A percentile compares a stretch with the other conserved stretches of the same genome.
Conservation (phyloP, 768 basidiomycete species). For the Scleroderma bovista region DNA sequence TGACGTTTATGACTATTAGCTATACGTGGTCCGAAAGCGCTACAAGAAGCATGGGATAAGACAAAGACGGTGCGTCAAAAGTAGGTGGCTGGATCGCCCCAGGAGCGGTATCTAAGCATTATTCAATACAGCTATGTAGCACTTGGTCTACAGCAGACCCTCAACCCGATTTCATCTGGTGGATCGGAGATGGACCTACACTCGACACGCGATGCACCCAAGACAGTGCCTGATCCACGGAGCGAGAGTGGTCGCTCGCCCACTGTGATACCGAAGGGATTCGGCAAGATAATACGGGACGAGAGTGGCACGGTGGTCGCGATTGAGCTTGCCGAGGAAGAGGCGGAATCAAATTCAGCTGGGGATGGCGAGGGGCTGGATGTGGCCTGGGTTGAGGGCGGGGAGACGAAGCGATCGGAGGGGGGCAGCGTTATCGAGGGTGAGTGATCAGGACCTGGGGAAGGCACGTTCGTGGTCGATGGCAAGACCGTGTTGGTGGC, state of each 20-base stretch:
- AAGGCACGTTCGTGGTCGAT: no score
- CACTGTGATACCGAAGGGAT: constrained; percentile 47
- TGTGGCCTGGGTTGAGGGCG: constrained; percentile 17
- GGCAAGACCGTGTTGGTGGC: background rate
- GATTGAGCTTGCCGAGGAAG: constrained; percentile 57
- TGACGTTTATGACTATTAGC: constrained; percentile 45
- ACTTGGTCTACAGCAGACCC: constrained; percentile 64
- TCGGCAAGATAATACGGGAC: constrained; percentile 80
- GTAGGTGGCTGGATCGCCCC: constrained; percentile 40
- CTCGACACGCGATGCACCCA: no score
- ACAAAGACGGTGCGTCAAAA: constrained; percentile 88
- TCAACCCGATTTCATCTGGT: constrained; percentile 65
- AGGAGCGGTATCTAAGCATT: no score
- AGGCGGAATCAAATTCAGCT: constrained; percentile 19
- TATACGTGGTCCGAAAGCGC: constrained; percentile 72
- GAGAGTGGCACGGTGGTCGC: constrained; percentile 67
- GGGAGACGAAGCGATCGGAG: background rate
- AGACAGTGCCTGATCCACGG: no score
- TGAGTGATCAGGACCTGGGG: no score
- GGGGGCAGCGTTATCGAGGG: constrained; percentile 22
- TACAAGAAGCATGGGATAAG: constrained; percentile 86
- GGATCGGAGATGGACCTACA: constrained; percentile 51
- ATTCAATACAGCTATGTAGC: constrained; percentile 58
- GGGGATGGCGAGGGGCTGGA: no score
- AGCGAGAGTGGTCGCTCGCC: constrained; percentile 6